Conservation (phyloP, 805 yeast species). For the Kuraishia molischiana region DNA sequence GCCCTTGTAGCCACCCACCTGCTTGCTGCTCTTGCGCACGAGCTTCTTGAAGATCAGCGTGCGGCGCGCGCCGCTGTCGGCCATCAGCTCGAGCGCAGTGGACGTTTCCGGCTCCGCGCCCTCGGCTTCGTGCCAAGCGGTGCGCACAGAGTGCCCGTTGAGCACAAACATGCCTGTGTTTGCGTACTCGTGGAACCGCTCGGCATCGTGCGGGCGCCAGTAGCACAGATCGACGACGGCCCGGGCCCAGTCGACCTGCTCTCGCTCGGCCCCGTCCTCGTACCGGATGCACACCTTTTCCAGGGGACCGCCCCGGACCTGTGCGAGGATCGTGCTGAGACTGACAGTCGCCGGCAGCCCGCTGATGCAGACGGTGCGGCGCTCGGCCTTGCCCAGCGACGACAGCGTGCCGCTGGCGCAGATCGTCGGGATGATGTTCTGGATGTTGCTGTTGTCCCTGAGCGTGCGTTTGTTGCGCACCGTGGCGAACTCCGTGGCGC, state of each 20-base stretch:
- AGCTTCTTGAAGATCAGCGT: slow-evolving; percentile 38
- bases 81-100: slow-evolving; percentile 18
- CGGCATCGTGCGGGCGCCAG: slow-evolving; percentile 42
- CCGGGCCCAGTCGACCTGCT: slow-evolving; percentile 14
- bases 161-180: slow-evolving; percentile 43
- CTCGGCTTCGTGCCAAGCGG: slow-evolving; percentile 29
- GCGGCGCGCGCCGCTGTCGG: slow-evolving; percentile 40
- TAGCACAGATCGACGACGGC: slow-evolving; percentile 38
- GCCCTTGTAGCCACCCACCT: slow-evolving; percentile 6
- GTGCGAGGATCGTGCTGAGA: slow-evolving; percentile 38
- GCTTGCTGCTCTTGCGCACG: slow-evolving; percentile 15
- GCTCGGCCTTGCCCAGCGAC: no score
- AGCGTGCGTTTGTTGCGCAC: not conserved
- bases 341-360: slow-evolving; percentile 26
- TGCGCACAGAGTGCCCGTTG: slow-evolving; percentile 42
- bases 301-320: slow-evolving; percentile 61
- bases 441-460: not conserved
- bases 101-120: not conserved
- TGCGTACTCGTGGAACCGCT: slow-evolving; percentile 39
- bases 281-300: slow-evolving; percentile 33
- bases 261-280: not conserved
- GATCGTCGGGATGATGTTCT: no score
- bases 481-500: no score
- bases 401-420: no score
- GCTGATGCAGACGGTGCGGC: not conserved